Base-by-base conservation (phyloP, 2,329 filamentous ascomycete genomes). In the Monilinia polystroma region DNA sequence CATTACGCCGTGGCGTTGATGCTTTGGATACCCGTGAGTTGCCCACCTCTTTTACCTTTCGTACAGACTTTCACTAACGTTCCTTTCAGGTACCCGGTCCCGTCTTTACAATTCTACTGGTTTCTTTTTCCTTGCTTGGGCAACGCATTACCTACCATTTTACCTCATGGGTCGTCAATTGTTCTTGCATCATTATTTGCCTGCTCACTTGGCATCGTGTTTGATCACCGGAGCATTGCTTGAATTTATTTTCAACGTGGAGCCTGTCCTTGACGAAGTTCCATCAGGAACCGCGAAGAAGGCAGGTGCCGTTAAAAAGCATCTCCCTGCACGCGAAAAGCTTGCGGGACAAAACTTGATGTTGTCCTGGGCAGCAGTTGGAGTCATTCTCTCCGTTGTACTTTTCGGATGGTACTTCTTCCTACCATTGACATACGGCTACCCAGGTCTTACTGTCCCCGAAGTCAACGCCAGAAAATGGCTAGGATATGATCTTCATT, bases 111-210 rank as follows among this genome's bases (percentile, higher is more conserved):
- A 98, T 84, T 97, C 93, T 65, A 98, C 95, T 0, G 95, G 95
- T 32, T 99, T 99, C 86, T 96, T 99, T 83, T 98, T 97, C 87
- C 86, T 99, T 67, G 92, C 93, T 66, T 99, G 95, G 95, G 93
- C 92, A 18, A 94, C 93, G 2, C 95, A 99, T 78, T 99, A 97
- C 82, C 87, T 97, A 79, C 94, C 94, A 63, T 99, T 99, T 83
- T 99, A 88, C 81, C 87, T 97, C 70, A 99, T 99, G 94, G 94
- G 94, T 67, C 93, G 94, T 74, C 94, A 99, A 79, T 88, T 97
- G 71, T 99, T 99, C 87, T 80, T 99, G 73, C 95, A 99, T 79
- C 95, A 99, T 80, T 99, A 99, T 77, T 86, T 99, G 4, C 95
- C 95, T 0, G 92, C 95, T 0, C 95, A 99, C 76, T 84, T 99